Base-by-base conservation (phyloP, 2,329 filamentous ascomycete genomes). In the Fusarium nygamai region DNA sequence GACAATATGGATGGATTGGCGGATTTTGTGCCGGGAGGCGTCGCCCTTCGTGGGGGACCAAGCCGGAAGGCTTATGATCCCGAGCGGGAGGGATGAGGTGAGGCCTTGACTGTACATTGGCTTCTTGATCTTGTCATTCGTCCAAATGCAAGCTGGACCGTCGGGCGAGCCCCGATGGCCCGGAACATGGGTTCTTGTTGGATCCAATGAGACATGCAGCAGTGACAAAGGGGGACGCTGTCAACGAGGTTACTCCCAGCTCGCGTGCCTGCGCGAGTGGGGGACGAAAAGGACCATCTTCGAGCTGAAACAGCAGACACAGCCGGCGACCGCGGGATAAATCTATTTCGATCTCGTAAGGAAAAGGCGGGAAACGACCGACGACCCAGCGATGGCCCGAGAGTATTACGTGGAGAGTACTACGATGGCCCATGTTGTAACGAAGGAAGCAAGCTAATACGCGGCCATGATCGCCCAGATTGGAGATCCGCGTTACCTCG, bases 111-210 rank as follows among this genome's bases (percentile, higher is more conserved):
- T 67, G 61, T 61, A 47, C 39, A 48, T 20, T 54, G 59, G 39
- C 44, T 64, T 64, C 53, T 67, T 31, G 39, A 59, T 67, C 72
- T 67, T 54, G 53, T 59, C 67, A 76, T 71, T 57, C 66, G 58
- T 50, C 64, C 24, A 68, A 17, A 48, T 59, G 41, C 34, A 69
- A 62, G 59, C 70, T 77, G 72, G 75, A 68, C 62, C 75, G 36
- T 78, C 75, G 77, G 73, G 59, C 50, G 61, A 72, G 48, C 71
- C 34, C 76, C 77, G 77, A 78, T 39, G 75, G 64, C 46, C 77
- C 77, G 77, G 64, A 70, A 65, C 66, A 74, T 44, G 65, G 71
- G 54, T 57, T 34, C 29, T 59, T 38, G 54, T 64, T 63, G 50
- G 73, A 50, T 33, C 61, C 64, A 41, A 71, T 68, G 34, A 59